Base-by-base conservation (phyloP, 208 protist genomes). In the Polymyxa betae region DNA sequence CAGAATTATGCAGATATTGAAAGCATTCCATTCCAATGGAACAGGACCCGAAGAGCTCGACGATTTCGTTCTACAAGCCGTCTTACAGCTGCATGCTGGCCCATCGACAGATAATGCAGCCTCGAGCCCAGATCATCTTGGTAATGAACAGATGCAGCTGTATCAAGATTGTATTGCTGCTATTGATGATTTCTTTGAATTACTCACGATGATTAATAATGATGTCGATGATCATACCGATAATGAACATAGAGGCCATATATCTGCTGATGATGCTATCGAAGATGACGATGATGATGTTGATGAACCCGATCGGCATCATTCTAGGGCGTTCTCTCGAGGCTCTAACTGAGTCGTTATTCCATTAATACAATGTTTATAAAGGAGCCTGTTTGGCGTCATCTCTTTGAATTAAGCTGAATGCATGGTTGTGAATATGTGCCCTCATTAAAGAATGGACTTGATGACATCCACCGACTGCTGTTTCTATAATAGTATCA, bases 401-500 rank as follows among this genome's bases (percentile, higher is more conserved):
- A n/a, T 82, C 72, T 5, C 10, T 20, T n/a, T 91, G 66, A 35
- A 91, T 54, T 40, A 88, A 46, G n/a, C 10, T 1, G 35, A 54
- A 45, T 44, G 90, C 35, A n/a, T 88, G 64, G 20, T 82, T 0
- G 66, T 43, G 0, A 10, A 68, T 60, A 32, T 45, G n/a, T 1
- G 24, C n/a, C 68, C 32, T 43, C 68, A 91, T 32, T 0, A 88
- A 43, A n/a, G 77, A 52, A 77, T 77, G 45, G 45, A 91, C 40
- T 45, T 91, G 90, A 44, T 40, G 88, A 77, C 94, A 95, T 43
- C 95, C 95, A 43, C 94, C 78, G 10, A 91, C 43, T 24, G 93
- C 94, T 10, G 94, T 29, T 10, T 91, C 87, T 12, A 95, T 46
- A 5, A 96, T 93, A 40, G 92, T 64, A 45, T 94, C 94, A 89